These are phyloP conservation scores for Plicaturopsis crispa DNA, from an alignment of 768 basidiomycete species.

Conservation along the genomic window DNA sequence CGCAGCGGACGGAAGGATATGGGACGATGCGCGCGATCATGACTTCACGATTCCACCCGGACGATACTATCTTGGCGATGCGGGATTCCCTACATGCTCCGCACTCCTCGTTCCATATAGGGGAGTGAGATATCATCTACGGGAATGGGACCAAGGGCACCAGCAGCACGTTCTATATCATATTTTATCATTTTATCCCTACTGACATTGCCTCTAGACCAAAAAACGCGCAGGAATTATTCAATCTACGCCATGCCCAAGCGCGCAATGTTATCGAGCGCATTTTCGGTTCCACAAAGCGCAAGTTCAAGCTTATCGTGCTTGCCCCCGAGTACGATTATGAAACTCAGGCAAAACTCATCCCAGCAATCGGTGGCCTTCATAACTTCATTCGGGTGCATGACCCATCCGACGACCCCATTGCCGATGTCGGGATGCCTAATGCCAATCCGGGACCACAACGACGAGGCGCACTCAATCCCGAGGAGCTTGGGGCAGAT, in stretches of 20 bases:
- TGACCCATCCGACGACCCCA: conserved; percentile 10
- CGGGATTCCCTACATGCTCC: conserved; percentile 19
- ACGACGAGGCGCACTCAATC: too few species aligned
- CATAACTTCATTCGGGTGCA: conserved; percentile 19
- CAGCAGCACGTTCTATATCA: conserved; percentile 6
- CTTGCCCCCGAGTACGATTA: conserved; percentile 8
- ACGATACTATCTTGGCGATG: conserved; percentile 23
- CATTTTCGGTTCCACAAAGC: conserved; percentile 16
- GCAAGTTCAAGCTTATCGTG: conserved; percentile 5
- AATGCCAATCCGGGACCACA: too few species aligned
- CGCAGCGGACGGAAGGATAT: conserved; percentile 18
- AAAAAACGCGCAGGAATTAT: conserved; percentile 15
- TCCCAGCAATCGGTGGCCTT: conserved; percentile 11
- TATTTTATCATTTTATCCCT: neutral
- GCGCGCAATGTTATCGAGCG: conserved; percentile 16
- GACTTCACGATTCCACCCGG: conserved; percentile 17
- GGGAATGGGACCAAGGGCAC: conserved; percentile 18
- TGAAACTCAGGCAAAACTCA: conserved; percentile 10
- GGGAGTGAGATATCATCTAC: conserved; percentile 23
- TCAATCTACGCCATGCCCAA: conserved; percentile 16
- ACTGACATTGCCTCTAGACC: conserved; percentile 5
- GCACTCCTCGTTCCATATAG: conserved; percentile 21
- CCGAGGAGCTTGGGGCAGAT: neutral
- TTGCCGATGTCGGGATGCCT: too few species aligned
- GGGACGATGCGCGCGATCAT: conserved; percentile 12